Evolutionary conservation across 495 filamentous ascomycete genomes (phyloP), one percentile per base, ranked within the genome.

Genomic region (Beverwykella pulmonaria): DNA sequence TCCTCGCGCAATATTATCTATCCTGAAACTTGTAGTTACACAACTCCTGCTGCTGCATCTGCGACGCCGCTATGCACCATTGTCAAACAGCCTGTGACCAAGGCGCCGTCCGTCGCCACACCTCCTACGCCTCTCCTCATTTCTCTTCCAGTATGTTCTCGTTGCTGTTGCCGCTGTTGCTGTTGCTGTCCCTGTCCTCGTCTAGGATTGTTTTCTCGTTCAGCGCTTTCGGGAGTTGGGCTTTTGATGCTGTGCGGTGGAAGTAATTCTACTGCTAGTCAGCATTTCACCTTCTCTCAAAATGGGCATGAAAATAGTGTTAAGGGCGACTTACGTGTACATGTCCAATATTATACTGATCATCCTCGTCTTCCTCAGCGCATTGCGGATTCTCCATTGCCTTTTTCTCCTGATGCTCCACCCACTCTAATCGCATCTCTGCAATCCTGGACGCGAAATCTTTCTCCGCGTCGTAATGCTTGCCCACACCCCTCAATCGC

Each of bases 381-480:
- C 72, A 71, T 15, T 77, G 73, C 29, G 61, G 78, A 69, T 84
- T 82, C 77, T 87, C 85, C 44, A 76, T 62, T 3, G 73, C 63
- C 63, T 80, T 81, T 36, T 74, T 71, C 15, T 79, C 78, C 76
- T 87, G 84, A 46, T 74, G 79, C 5, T 74, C 70, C 63, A 86
- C 84, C 88, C 88, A 91, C 58, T 90, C 86, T 5, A 72, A 71
- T 59, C 87, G 84, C 82, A 93, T 88, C 69, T 95, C 92, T 65
- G 88, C 83, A 41, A 95, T 86, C 82, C 91, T 92, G 69, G 86
- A 82, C 76, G 88, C 80, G 78, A 86, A 88, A 80, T 96, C 92
- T 12, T 87, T 78, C 67, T 89, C 85, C 53, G 92, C 85, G 74
- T 96, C 77, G 77, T 95, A 96, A 78, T 84, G 74, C 79, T 91